Evolutionary conservation across 2,329 filamentous ascomycete species (phyloP).

Genomic region (Diaporthe amygdali): DNA sequence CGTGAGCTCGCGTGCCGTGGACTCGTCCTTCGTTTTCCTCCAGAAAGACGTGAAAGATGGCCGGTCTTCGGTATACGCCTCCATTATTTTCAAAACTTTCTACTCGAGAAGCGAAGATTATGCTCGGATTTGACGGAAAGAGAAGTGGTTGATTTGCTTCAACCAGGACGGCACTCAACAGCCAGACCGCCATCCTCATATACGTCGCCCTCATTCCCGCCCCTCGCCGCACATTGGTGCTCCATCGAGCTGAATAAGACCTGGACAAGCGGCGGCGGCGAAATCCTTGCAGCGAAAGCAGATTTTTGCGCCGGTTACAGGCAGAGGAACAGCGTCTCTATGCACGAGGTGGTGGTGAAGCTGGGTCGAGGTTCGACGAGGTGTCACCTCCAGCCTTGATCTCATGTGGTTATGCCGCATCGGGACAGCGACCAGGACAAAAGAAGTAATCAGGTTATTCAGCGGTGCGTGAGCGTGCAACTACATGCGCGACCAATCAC

Average conservation of each 20-base stretch:
- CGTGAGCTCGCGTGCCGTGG: slow-evolving; percentile 37
- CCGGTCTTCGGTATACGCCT: slow-evolving; percentile 31
- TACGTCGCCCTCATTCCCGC: neutral
- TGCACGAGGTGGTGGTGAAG: slow-evolving; percentile 15
- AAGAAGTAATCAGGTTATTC: slow-evolving; percentile 21
- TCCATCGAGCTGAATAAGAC: slow-evolving; percentile 18
- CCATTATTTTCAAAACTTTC: neutral
- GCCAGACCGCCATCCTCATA: slow-evolving; percentile 15
- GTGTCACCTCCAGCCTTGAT: slow-evolving; percentile 4
- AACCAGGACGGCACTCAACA: neutral
- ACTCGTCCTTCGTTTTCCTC: slow-evolving; percentile 48
- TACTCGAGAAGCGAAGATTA: neutral
- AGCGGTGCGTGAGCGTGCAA: slow-evolving; percentile 18
- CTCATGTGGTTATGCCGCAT: slow-evolving; percentile 9
- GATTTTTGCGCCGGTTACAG: neutral
- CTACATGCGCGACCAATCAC: slow-evolving; percentile 10
- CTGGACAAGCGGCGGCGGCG: slow-evolving; percentile 6
- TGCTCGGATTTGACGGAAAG: neutral
- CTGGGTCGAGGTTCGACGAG: neutral
- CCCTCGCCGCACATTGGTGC: neutral
- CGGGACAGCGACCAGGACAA: slow-evolving; percentile 17
- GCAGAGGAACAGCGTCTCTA: neutral
- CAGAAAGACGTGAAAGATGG: slow-evolving; percentile 55
- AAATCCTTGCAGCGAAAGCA: slow-evolving; percentile 11
- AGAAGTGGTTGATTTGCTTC: neutral